Percentiles rank a stretch among this genome's conserved stretches.
These are phyloP conservation scores for Nigrospora oryzae DNA, from an alignment of 2,329 filamentous ascomycete genomes.

Conservation along the genomic window DNA sequence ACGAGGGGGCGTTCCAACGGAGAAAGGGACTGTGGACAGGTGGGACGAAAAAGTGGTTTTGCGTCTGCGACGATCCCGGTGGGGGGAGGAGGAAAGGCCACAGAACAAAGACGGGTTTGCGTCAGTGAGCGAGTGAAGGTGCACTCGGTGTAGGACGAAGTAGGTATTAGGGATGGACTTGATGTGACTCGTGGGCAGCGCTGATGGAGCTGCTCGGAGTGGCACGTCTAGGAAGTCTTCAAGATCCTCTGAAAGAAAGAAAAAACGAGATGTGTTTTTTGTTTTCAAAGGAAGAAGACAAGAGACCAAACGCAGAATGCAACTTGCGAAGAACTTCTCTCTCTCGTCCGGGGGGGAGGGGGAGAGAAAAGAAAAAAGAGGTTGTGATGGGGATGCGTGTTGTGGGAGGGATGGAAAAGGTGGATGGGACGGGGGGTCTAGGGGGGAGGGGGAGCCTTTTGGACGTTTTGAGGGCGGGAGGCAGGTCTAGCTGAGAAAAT, in stretches of 20 bases:
- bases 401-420: constrained; percentile 7
- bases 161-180: not conserved
- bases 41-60: constrained; percentile 10
- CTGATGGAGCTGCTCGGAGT: constrained; percentile 4
- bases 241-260: constrained; percentile 29
- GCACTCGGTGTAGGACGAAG: not conserved
- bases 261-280: constrained; percentile 19
- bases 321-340: constrained; percentile 13
- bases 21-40: constrained; percentile 12
- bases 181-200: constrained; percentile 1
- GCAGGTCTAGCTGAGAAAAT: not conserved
- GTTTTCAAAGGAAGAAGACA: constrained; percentile 35
- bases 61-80: not conserved
- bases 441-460: not conserved
- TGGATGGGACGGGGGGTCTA: constrained; percentile 2
- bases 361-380: constrained; percentile 9
- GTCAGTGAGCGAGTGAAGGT: constrained; percentile 1
- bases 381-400: constrained; percentile 1
- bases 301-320: constrained; percentile 18
- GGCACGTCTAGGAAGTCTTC: constrained; percentile 19
- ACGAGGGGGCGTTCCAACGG: constrained; percentile 11
- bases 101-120: not conserved
- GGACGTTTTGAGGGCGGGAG: not conserved
- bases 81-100: not conserved
- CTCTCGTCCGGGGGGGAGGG: constrained; percentile 6